These are phyloP conservation scores for Asclepias syriaca DNA, from an alignment of 257 asterid species.

Conservation along the genomic window DNA sequence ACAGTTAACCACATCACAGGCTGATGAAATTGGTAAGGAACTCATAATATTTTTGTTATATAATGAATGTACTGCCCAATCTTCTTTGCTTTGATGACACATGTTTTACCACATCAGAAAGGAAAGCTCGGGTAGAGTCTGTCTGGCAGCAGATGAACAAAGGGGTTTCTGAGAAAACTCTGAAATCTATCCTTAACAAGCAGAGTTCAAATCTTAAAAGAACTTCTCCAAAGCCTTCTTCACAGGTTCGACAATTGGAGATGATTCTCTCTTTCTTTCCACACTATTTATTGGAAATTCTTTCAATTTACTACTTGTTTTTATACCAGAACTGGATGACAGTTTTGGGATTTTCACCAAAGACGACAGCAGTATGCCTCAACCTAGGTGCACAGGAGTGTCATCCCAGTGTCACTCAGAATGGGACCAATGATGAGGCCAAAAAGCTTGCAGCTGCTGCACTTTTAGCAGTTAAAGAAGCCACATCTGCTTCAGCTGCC, in stretches of 20 bases:
- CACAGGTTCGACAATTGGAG: slow-evolving; percentile 42
- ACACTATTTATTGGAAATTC: slow-evolving; percentile 6
- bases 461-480: slow-evolving; percentile 79
- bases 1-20: slow-evolving; percentile 12
- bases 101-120: slow-evolving; percentile 41
- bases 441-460: slow-evolving; percentile 90
- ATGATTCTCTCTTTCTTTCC: slow-evolving; percentile 23
- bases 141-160: slow-evolving; percentile 93
- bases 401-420: slow-evolving; percentile 20
- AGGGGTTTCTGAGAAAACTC: slow-evolving; percentile 63
- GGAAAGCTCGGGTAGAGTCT: slow-evolving; percentile 79
- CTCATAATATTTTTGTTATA: neutral
- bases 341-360: slow-evolving; percentile 70
- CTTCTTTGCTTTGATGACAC: neutral
- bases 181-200: slow-evolving; percentile 46
- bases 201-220: slow-evolving; percentile 32
- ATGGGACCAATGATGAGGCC: slow-evolving; percentile 52
- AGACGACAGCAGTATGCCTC: slow-evolving; percentile 34
- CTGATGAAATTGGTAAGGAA: slow-evolving; percentile 33
- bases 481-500: slow-evolving; percentile 46
- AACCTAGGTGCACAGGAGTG: slow-evolving; percentile 35
- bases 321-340: slow-evolving; percentile 68
- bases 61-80: neutral
- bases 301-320: slow-evolving; percentile 1
- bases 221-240: slow-evolving; percentile 30